Evolutionary conservation across 768 basidiomycete genomes (phyloP).

Genomic region (Pisolithus albus): DNA sequence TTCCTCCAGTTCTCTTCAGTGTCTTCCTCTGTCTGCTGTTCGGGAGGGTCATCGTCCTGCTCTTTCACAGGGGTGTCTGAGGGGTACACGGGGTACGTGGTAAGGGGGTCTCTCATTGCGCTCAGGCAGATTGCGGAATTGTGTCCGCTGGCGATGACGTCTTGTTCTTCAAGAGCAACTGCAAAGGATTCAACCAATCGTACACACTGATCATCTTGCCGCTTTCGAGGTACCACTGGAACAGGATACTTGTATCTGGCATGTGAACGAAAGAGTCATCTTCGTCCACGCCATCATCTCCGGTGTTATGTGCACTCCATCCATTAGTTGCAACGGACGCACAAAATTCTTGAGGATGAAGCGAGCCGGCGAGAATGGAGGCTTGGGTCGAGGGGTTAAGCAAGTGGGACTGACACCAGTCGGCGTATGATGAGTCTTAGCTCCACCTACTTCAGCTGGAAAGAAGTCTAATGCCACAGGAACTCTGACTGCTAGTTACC

Average conservation of each 20-base stretch:
- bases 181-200: constrained; percentile 85
- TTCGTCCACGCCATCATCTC: constrained; percentile 13
- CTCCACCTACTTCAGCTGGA: too few relatives aligned
- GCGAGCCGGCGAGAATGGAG: too few relatives aligned
- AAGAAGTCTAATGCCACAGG: too few relatives aligned
- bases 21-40: constrained; percentile 19
- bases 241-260: constrained; percentile 72
- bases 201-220: constrained; percentile 81
- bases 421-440: too few relatives aligned
- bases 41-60: too few relatives aligned
- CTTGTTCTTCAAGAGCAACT: constrained; percentile 56
- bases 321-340: too few relatives aligned
- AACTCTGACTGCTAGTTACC: too few relatives aligned
- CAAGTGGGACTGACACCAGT: too few relatives aligned
- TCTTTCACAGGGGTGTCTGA: too few relatives aligned
- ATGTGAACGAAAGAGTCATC: constrained; percentile 41
- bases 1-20: constrained; percentile 54
- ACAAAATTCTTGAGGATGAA: too few relatives aligned
- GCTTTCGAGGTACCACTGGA: constrained; percentile 69
- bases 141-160: background rate
- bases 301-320: background rate
- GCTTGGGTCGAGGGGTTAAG: too few relatives aligned
- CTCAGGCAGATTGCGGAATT: background rate
- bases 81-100: background rate
- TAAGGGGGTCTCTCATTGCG: background rate